Conservation (phyloP, 345 rosid species). For the Viola odorata region DNA sequence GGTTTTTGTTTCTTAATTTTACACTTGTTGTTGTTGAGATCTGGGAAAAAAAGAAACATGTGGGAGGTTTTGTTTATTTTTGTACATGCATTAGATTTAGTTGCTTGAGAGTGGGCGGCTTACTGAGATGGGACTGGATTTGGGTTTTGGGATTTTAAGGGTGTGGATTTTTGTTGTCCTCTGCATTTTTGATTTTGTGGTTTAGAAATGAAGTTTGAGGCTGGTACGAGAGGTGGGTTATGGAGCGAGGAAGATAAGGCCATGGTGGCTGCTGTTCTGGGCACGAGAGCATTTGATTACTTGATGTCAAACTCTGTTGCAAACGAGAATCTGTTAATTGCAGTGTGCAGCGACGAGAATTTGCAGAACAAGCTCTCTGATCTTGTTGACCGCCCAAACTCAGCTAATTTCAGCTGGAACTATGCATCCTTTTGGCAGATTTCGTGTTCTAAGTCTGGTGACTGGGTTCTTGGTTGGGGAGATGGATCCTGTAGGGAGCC, state of each 20-base stretch:
- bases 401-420: constrained; percentile 88
- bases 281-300: constrained; percentile 69
- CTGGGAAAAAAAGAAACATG: constrained; percentile 25
- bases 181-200: constrained; percentile 1
- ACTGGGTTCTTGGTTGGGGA: constrained; percentile 94
- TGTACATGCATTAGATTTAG: constrained; percentile 19
- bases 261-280: constrained; percentile 62
- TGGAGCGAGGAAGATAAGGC: constrained; percentile 85
- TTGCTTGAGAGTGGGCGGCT: not conserved
- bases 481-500: constrained; percentile 97
- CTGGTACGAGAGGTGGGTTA: constrained; percentile 44
- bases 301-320: constrained; percentile 58
- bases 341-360: constrained; percentile 60
- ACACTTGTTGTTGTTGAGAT: constrained; percentile 41
- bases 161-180: not conserved
- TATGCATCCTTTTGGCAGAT: constrained; percentile 95
- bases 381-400: constrained; percentile 74
- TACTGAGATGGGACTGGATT: constrained; percentile 19
- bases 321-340: constrained; percentile 54
- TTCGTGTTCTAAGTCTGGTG: constrained; percentile 77
- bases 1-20: constrained; percentile 19
- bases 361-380: constrained; percentile 83
- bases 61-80: constrained; percentile 10
- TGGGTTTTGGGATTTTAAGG: constrained; percentile 8
- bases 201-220: constrained; percentile 45